Base-by-base conservation (phyloP, 495 filamentous ascomycete species). In the Arthonia radiata region DNA sequence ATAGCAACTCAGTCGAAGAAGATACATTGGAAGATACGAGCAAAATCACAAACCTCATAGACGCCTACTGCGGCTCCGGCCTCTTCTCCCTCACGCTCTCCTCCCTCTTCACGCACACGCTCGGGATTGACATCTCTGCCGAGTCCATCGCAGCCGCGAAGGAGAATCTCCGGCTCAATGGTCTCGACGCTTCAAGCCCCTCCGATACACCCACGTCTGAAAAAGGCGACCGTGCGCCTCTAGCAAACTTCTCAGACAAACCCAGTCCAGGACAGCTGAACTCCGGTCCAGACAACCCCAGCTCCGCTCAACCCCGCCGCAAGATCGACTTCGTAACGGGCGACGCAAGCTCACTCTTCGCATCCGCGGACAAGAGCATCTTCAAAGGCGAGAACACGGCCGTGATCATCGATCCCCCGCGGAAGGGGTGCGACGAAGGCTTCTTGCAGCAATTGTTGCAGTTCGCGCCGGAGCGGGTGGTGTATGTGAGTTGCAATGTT, bases 401-500 rank as follows among this genome's bases (percentile, higher is more conserved):
- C 18, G 75, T 94, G 9, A 65, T 97, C 22, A 71, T 94, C 33
- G 86, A 97, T 47, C 86, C 86, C 17, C 81, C 86, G 13, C 60
- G 89, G 26, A 97, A 94, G 46, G 86, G 86, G 6, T 94, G 86
- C 44, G 83, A 91, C 30, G 66, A 71, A 8, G 58, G 54, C 25
- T 97, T 97, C 47, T 47, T 97, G 16, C 35, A 52, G 13, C 86
- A 97, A 54, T 47, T 97, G 33, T 42, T 93, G 13, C 39, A 44
- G 12, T 93, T 67, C 36, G 68, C 55, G 25, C 86, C 86, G 4
- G 56, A 56, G 30, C 52, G 83, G 24, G 61, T 94, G 8, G 69
- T 90, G 5, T 97, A 97, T 42, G 86, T 97, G 13, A 83, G 75
- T 31, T 97, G 86, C 36, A 94, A 97, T 43, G 89, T 94, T 30